A percentile compares a stretch with the other conserved stretches of the same genome.
Evolutionary conservation across 139 green algal genomes (phyloP).

Genomic region (Haematococcus lacustris): DNA sequence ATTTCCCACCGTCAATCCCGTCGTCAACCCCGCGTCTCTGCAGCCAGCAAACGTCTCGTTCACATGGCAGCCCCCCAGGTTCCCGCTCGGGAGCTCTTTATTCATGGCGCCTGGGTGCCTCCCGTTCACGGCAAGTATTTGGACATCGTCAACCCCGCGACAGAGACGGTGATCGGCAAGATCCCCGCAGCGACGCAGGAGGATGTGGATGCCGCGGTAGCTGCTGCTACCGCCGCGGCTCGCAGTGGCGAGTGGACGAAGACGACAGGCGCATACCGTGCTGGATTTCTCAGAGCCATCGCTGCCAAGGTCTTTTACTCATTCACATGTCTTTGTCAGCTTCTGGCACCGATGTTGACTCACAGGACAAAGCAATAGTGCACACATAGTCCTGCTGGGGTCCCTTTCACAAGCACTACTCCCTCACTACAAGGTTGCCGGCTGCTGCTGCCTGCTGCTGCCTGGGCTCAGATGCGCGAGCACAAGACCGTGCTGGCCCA

Average conservation of each 20-base stretch:
- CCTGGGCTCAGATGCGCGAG: constrained; percentile 57
- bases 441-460: neutral
- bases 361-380: neutral
- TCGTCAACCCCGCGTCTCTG: too few species aligned
- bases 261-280: constrained; percentile 41
- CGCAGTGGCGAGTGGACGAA: constrained; percentile 37
- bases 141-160: constrained; percentile 49
- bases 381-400: neutral
- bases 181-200: constrained; percentile 48
- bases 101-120: constrained; percentile 37
- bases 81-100: constrained; percentile 39
- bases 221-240: constrained; percentile 35
- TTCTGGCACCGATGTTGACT: neutral
- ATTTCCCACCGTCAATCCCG: too few species aligned
- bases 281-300: constrained; percentile 42
- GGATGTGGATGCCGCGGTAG: constrained; percentile 55
- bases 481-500: constrained; percentile 54
- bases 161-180: constrained; percentile 43
- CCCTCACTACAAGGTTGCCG: neutral
- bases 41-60: too few species aligned
- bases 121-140: constrained; percentile 26
- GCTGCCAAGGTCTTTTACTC: constrained; percentile 43
- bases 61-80: too few species aligned
- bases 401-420: neutral
- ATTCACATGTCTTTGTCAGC: too few species aligned